phyloP scores from a whole-genome alignment of 805 yeast species.

The Komagataella pseudopastoris region DNA sequence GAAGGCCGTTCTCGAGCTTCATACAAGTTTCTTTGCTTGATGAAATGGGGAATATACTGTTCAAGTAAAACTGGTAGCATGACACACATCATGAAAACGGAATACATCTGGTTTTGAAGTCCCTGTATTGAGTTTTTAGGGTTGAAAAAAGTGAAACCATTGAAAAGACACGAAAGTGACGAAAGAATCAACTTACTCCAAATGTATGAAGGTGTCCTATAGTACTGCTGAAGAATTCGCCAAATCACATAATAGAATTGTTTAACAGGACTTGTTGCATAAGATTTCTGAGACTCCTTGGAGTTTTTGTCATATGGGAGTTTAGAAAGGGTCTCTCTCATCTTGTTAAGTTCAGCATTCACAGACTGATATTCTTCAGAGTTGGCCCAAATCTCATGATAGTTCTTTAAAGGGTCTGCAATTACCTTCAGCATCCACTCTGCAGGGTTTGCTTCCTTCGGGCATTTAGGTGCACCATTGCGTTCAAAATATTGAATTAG shows the following conservation, averaged over 20 bases:
- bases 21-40: constrained; percentile 48
- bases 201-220: constrained; percentile 50
- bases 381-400: constrained; percentile 62
- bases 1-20: constrained; percentile 68
- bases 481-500: constrained; percentile 50
- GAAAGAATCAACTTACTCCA: constrained; percentile 45
- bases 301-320: constrained; percentile 15
- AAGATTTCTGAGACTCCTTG: constrained; percentile 20
- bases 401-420: constrained; percentile 44
- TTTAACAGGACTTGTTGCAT: constrained; percentile 26
- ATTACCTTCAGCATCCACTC: constrained; percentile 76
- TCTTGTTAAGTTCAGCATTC: constrained; percentile 40
- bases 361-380: constrained; percentile 51
- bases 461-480: constrained; percentile 47
- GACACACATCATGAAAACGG: constrained; percentile 55
- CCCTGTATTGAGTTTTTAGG: constrained; percentile 51
- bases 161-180: constrained; percentile 39
- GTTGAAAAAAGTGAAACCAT: constrained; percentile 58
- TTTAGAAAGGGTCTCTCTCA: constrained; percentile 40
- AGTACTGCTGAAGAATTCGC: constrained; percentile 46
- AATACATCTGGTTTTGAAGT: constrained; percentile 72
- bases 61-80: constrained; percentile 42
- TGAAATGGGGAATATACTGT: constrained; percentile 51
- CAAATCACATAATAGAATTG: constrained; percentile 31
- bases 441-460: constrained; percentile 51